phyloP scores from a whole-genome alignment of 306 rosid species.

The Vachellia pachyceras region DNA sequence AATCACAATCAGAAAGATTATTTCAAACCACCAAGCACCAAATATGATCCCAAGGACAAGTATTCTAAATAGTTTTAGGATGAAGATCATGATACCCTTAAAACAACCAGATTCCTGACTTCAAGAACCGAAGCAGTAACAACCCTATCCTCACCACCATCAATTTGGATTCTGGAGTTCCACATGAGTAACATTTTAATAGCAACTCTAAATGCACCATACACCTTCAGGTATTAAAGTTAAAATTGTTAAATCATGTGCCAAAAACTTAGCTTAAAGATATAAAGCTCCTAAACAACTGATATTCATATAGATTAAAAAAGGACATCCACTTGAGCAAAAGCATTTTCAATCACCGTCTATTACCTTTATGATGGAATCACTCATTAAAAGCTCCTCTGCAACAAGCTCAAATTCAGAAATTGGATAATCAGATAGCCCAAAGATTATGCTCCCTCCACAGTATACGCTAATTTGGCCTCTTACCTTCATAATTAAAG shows the following conservation, averaged over 20 bases:
- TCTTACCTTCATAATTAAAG: conserved; percentile 79
- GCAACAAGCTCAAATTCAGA: conserved; percentile 99
- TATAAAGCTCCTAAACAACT: conserved; percentile 37
- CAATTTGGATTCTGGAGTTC: conserved; percentile 85
- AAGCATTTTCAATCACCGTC: conserved; percentile 35
- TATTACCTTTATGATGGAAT: conserved; percentile 84
- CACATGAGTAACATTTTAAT: conserved; percentile 97
- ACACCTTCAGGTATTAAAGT: conserved; percentile 71
- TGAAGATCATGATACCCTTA: conserved; percentile 68
- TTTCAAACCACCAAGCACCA: conserved; percentile 38
- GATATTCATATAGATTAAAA: conserved; percentile 20
- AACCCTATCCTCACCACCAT: conserved; percentile 80
- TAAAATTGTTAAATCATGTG: conserved; percentile 33
- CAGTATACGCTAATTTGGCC: conserved; percentile 87
- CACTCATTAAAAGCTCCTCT: conserved; percentile 97
- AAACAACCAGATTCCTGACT: conserved; percentile 93
- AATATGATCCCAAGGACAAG: conserved; percentile 28
- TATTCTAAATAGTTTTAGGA: conserved; percentile 28
- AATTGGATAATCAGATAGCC: conserved; percentile 84
- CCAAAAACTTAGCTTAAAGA: conserved; percentile 21
- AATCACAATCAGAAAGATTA: conserved; percentile 38
- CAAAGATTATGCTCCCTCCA: conserved; percentile 95
- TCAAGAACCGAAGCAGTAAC: conserved; percentile 91
- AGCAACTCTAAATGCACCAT: conserved; percentile 95
- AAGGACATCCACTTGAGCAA: conserved; percentile 5